Evolutionary conservation across 352 stramenopile genomes (phyloP).

Genomic region (Phytophthora sansomeana): DNA sequence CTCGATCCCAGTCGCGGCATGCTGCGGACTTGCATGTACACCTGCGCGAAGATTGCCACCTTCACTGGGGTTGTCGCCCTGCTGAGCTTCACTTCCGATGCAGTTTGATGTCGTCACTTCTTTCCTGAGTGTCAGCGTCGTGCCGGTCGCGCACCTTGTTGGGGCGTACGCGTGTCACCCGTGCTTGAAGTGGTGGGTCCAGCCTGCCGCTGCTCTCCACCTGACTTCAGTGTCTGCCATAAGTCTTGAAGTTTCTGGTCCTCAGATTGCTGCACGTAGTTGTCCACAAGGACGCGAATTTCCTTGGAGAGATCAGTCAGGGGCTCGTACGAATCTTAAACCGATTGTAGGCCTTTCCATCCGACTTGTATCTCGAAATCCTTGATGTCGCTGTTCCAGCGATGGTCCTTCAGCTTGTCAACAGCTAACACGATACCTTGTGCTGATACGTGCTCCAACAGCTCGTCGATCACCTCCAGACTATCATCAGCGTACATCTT

Average conservation of each 20-base stretch:
- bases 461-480: not conserved
- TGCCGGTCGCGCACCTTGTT: not conserved
- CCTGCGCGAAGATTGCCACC: not conserved
- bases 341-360: not conserved
- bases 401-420: not conserved
- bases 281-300: not conserved
- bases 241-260: not conserved
- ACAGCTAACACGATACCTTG: not conserved
- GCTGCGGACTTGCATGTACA: not conserved
- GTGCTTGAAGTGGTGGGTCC: not conserved
- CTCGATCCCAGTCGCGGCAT: not conserved
- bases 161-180: not conserved
- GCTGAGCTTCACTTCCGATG: not conserved
- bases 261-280: not conserved
- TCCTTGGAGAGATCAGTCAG: not conserved
- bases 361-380: not conserved
- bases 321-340: slow-evolving; percentile 1
- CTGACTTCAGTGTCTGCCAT: not conserved
- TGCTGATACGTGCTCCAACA: not conserved
- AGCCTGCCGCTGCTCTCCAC: not conserved
- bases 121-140: not conserved
- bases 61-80: not conserved
- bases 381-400: not conserved
- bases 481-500: slow-evolving; percentile 5
- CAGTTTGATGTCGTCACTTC: not conserved